phyloP scores from a whole-genome alignment of 345 rosid species.

The Bruguiera sexangula region DNA sequence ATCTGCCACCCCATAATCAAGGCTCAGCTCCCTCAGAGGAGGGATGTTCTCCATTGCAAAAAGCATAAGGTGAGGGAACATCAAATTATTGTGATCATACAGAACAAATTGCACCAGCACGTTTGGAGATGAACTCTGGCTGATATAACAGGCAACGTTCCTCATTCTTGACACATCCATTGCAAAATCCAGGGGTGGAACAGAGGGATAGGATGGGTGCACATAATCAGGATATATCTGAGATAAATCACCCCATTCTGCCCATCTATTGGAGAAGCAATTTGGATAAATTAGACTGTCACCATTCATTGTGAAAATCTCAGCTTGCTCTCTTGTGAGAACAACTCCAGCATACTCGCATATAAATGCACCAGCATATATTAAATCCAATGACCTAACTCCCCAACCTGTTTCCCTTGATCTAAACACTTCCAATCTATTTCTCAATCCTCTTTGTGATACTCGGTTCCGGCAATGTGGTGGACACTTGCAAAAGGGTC shows the following conservation, averaged over 20 bases:
- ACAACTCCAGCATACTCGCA: conserved; percentile 88
- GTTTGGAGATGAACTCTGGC: conserved; percentile 83
- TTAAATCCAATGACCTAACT: conserved; percentile 81
- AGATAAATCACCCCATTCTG: conserved; percentile 88
- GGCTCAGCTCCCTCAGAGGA: conserved; percentile 85
- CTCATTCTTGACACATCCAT: conserved; percentile 95
- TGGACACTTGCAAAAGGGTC: conserved; percentile 67
- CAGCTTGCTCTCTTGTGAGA: conserved; percentile 84
- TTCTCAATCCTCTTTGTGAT: conserved; percentile 64
- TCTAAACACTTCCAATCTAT: conserved; percentile 80
- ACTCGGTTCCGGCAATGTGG: conserved; percentile 75
- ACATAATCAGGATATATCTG: conserved; percentile 51
- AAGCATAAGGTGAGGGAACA: conserved; percentile 92
- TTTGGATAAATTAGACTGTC: conserved; percentile 69
- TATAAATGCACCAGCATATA: conserved; percentile 81
- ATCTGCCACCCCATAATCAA: conserved; percentile 87
- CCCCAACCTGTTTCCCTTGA: conserved; percentile 93
- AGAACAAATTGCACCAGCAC: conserved; percentile 79
- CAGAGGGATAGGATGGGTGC: conserved; percentile 54
- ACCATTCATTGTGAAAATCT: conserved; percentile 75
- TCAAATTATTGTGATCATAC: conserved; percentile 77
- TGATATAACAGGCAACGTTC: conserved; percentile 88
- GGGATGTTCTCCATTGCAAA: conserved; percentile 87
- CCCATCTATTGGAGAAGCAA: conserved; percentile 67
- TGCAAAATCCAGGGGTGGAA: conserved; percentile 86